phyloP scores from a whole-genome alignment of 768 basidiomycete genomes.

The Termitomyces sp. region DNA sequence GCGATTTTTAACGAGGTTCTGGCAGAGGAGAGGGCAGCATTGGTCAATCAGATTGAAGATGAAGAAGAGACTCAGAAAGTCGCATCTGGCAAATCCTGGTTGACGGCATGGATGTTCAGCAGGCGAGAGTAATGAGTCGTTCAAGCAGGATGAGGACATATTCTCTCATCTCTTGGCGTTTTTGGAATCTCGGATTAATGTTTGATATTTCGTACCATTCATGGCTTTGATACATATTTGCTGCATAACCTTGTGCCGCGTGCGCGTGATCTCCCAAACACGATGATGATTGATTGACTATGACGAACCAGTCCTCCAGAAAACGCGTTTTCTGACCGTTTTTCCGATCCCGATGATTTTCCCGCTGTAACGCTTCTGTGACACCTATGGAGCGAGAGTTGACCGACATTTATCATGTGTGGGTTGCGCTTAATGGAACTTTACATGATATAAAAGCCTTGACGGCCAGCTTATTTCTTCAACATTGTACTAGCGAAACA shows the following conservation, averaged over 20 bases:
- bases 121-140: slow-evolving; percentile 23
- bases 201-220: slow-evolving; percentile 20
- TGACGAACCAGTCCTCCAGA: slow-evolving; percentile 5
- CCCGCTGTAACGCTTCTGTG: slow-evolving; percentile 21
- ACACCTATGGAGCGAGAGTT: slow-evolving; percentile 22
- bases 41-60: slow-evolving; percentile 45
- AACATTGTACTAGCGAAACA: background rate
- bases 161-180: slow-evolving; percentile 20
- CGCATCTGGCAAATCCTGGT: slow-evolving; percentile 47
- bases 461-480: background rate
- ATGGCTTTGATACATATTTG: slow-evolving; percentile 14
- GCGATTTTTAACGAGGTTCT: slow-evolving; percentile 67
- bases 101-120: slow-evolving; percentile 64
- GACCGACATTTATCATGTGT: slow-evolving; percentile 25
- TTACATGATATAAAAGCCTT: slow-evolving; percentile 10
- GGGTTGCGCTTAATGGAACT: background rate
- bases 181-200: slow-evolving; percentile 35
- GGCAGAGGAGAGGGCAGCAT: slow-evolving; percentile 60
- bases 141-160: slow-evolving; percentile 18
- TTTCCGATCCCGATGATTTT: slow-evolving; percentile 32
- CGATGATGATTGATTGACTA: slow-evolving; percentile 13
- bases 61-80: slow-evolving; percentile 46
- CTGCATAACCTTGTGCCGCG: slow-evolving; percentile 13
- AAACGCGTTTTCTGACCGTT: slow-evolving; percentile 13
- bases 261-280: slow-evolving; percentile 16